Evolutionary conservation across 2,329 filamentous ascomycete genomes (phyloP).

Genomic region (Botrytis fabae): DNA sequence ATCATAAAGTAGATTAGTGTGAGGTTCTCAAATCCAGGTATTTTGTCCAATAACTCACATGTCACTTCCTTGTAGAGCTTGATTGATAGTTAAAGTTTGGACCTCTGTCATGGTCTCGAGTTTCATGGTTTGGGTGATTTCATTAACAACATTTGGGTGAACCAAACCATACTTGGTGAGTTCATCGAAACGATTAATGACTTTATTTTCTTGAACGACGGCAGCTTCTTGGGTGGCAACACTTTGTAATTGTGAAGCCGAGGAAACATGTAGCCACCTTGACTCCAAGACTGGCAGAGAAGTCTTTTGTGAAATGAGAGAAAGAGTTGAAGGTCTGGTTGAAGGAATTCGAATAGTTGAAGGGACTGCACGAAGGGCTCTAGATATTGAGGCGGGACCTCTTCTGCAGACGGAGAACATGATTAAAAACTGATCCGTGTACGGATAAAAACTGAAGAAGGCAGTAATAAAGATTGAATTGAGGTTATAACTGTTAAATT

Average conservation of each 20-base stretch:
- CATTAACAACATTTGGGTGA: conserved; percentile 37
- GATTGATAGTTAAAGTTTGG: conserved; percentile 82
- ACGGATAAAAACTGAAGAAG: conserved; percentile 24
- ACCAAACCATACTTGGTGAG: conserved; percentile 38
- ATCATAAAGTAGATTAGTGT: conserved; percentile 27
- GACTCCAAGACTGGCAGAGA: conserved; percentile 29
- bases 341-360: conserved; percentile 34
- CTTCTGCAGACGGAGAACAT: conserved; percentile 41
- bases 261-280: conserved; percentile 37
- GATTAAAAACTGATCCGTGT: conserved; percentile 20
- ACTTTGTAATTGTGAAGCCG: conserved; percentile 29
- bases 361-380: conserved; percentile 33
- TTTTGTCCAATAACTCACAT: conserved; percentile 35
- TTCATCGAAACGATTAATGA: conserved; percentile 39
- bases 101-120: conserved; percentile 53
- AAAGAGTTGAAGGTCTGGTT: conserved; percentile 34
- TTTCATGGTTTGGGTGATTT: conserved; percentile 71
- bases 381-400: conserved; percentile 40
- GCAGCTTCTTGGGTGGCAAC: conserved; percentile 22
- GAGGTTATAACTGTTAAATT: background rate
- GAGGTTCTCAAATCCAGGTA: background rate
- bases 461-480: conserved; percentile 12
- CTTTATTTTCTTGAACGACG: conserved; percentile 21
- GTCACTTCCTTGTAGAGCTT: conserved; percentile 65
- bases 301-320: conserved; percentile 28